Conservation (phyloP, 495 filamentous ascomycete species). For the Xylaria cubensis region DNA sequence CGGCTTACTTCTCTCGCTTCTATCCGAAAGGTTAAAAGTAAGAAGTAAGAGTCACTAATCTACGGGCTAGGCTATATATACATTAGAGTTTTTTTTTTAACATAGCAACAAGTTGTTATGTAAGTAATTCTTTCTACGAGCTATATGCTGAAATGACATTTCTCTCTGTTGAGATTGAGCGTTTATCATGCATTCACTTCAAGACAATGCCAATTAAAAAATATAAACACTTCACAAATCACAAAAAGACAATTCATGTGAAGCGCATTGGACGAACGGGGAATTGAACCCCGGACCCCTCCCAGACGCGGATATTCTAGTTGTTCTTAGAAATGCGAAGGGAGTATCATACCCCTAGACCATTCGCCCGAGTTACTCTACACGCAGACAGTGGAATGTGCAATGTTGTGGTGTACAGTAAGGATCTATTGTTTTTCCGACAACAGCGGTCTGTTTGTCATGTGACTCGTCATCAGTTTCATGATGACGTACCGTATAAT, state of each 20-base stretch:
- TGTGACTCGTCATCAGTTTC: background rate
- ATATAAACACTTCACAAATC: too few relatives aligned
- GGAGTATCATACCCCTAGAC: conserved; percentile 33
- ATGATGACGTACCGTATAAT: background rate
- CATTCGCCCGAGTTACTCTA: conserved; percentile 22
- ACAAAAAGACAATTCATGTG: background rate
- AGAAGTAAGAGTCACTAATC: background rate
- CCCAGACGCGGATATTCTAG: conserved; percentile 14
- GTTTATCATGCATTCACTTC: background rate
- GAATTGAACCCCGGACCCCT: conserved; percentile 33
- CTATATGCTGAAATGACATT: background rate
- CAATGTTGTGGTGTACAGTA: too few relatives aligned
- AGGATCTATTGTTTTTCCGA: background rate
- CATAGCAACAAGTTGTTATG: background rate
- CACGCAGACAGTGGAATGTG: background rate
- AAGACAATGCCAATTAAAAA: background rate
- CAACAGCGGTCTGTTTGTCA: background rate
- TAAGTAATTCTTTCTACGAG: too few relatives aligned
- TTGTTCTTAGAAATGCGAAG: conserved; percentile 19
- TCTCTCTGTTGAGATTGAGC: background rate
- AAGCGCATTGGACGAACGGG: conserved; percentile 26
- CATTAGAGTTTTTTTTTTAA: background rate
- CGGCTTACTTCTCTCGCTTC: background rate
- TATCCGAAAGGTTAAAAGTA: background rate
- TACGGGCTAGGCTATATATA: background rate